Conservation (phyloP, 177 flowering plant genomes). For the Telopea speciosissima region DNA sequence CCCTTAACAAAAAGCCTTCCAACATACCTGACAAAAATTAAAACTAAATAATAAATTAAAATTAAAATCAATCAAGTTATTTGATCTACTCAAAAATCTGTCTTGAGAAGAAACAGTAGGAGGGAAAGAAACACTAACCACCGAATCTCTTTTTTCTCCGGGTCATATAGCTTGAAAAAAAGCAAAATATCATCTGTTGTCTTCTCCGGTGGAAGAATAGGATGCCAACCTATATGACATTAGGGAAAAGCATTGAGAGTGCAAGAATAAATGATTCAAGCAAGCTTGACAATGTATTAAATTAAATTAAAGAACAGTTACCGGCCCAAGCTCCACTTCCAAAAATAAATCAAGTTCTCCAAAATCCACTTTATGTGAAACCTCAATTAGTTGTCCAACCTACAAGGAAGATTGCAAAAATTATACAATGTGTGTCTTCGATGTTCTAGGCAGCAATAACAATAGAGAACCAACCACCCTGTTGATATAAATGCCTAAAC, state of each 20-base stretch:
- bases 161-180: constrained; percentile 84
- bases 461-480: background rate
- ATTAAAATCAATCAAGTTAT: background rate
- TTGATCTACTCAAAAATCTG: background rate
- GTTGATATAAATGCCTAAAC: background rate
- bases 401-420: constrained; percentile 18
- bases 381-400: constrained; percentile 73
- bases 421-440: background rate
- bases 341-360: constrained; percentile 64
- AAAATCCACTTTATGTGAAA: constrained; percentile 46
- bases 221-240: constrained; percentile 40
- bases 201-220: constrained; percentile 62
- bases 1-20: constrained; percentile 86
- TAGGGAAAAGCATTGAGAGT: background rate
- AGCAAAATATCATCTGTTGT: constrained; percentile 74
- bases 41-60: too few relatives aligned
- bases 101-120: background rate
- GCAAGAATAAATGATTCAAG: background rate
- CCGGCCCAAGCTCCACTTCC: constrained; percentile 60
- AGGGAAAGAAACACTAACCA: constrained; percentile 16
- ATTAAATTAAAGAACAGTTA: constrained; percentile 11
- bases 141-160: constrained; percentile 72
- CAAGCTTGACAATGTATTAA: too few relatives aligned
- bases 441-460: background rate
- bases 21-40: constrained; percentile 47